phyloP scores from a whole-genome alignment of 1,139 yeast genomes.

The Tardiomyces digboiensis region DNA sequence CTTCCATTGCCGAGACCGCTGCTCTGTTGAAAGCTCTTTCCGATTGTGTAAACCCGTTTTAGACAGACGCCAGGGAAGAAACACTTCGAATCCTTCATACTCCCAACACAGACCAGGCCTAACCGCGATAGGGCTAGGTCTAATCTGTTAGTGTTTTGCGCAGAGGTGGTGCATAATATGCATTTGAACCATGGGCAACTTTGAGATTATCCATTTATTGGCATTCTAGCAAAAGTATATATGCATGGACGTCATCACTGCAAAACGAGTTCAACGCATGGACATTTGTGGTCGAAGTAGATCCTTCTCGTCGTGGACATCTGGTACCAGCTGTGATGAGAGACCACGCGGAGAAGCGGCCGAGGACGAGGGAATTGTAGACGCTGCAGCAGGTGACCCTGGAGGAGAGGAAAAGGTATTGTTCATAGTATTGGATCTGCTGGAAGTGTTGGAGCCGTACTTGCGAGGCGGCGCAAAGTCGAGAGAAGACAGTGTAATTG shows the following conservation, averaged over 20 bases:
- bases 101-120: too few species aligned
- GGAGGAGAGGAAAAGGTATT: slow-evolving; percentile 4
- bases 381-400: slow-evolving; percentile 8
- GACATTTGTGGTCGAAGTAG: slow-evolving; percentile 21
- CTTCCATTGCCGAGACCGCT: slow-evolving; percentile 56
- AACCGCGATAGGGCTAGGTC: too few species aligned
- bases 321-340: slow-evolving; percentile 17
- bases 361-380: slow-evolving; percentile 6
- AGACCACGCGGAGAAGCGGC: slow-evolving; percentile 3
- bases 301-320: slow-evolving; percentile 14
- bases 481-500: slow-evolving; percentile 19
- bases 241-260: too few species aligned
- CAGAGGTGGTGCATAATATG: too few species aligned
- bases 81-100: too few species aligned
- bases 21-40: too few species aligned
- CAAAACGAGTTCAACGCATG: slow-evolving; percentile 16
- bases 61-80: too few species aligned
- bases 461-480: slow-evolving; percentile 26
- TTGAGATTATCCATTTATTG: too few species aligned
- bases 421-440: not conserved
- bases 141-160: too few species aligned
- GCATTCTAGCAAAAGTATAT: too few species aligned
- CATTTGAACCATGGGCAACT: too few species aligned
- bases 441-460: slow-evolving; percentile 7
- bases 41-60: too few species aligned